Conservation (phyloP, 768 basidiomycete species). For the Leucogyrophana mollusca region DNA sequence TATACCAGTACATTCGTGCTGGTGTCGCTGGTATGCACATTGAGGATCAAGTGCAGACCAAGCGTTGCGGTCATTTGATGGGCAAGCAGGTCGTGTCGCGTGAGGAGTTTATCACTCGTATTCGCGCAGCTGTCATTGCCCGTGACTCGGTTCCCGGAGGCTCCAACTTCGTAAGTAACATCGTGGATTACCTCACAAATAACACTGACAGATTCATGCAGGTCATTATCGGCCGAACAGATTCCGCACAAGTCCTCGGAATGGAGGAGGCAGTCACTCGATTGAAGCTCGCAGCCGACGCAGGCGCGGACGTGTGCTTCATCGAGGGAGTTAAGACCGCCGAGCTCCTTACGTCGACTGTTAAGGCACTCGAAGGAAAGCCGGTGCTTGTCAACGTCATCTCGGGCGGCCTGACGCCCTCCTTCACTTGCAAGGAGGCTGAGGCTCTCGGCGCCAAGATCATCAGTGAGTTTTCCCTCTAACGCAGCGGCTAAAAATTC, state of each 20-base stretch:
- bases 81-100: constrained; percentile 82
- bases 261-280: constrained; percentile 74
- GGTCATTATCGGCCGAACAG: constrained; percentile 76
- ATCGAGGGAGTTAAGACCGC: constrained; percentile 76
- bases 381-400: constrained; percentile 82
- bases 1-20: constrained; percentile 64
- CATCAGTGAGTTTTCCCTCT: constrained; percentile 53
- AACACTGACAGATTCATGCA: constrained; percentile 18
- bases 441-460: constrained; percentile 73
- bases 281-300: constrained; percentile 67
- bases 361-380: constrained; percentile 67
- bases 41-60: constrained; percentile 82
- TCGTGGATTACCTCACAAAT: not conserved
- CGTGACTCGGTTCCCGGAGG: constrained; percentile 73
- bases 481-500: not conserved
- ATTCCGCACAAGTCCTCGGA: constrained; percentile 75
- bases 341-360: constrained; percentile 61
- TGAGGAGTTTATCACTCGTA: constrained; percentile 71
- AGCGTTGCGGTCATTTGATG: constrained; percentile 74
- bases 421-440: constrained; percentile 68
- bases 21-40: constrained; percentile 78
- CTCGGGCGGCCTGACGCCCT: constrained; percentile 74
- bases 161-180: constrained; percentile 62
- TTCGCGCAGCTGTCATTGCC: constrained; percentile 75
- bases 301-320: constrained; percentile 79